Evolutionary conservation across 176 grass and related monocot species (phyloP), one percentile per base, ranked within the genome.

Genomic region (Zea luxurians): DNA sequence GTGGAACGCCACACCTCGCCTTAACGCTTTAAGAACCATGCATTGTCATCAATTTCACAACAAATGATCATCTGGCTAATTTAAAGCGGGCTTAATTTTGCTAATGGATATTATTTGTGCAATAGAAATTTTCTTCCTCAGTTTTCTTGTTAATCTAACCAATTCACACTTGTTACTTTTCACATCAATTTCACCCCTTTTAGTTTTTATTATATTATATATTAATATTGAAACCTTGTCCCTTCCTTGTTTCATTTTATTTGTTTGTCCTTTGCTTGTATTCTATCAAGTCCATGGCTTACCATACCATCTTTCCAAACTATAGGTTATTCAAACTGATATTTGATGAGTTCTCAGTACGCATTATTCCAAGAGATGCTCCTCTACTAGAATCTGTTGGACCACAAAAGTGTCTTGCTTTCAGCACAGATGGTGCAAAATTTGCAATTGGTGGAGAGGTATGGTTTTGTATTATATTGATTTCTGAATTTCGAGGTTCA

Each of bases 381-480:
- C 68, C 75, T 37, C 55, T 68, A 17, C 82, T 99, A 41, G 81
- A 96, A 83, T 96, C 92, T 47, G 68, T 91, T 89, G 90, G 96
- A 70, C 72, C 27, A 7, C 96, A 99, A 84, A 95, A 99, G 83
- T 99, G 96, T 79, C 70, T 95, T 85, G 71, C 90, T 81, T 99
- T 95, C 60, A 99, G 96, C 71, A 99, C 92, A 66, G 92, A 99
- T 87, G 96, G 96, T 16, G 70, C 86, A 40, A 99, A 99, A 87
- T 91, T 99, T 85, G 92, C 96, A 55, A 90, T 91, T 9, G 96
- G 96, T 48, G 96, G 96, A 11, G 85, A 92, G 90, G 96, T 95
- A 95, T 83, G n/a, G 7, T 6, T 71, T 70, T 76, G n/a, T 76
- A 27, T 64, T n/a, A 15, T 37, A 3, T 61, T 35, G 1, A 13